Conservation (phyloP, 75 land plant genomes). For the Picea glauca region DNA sequence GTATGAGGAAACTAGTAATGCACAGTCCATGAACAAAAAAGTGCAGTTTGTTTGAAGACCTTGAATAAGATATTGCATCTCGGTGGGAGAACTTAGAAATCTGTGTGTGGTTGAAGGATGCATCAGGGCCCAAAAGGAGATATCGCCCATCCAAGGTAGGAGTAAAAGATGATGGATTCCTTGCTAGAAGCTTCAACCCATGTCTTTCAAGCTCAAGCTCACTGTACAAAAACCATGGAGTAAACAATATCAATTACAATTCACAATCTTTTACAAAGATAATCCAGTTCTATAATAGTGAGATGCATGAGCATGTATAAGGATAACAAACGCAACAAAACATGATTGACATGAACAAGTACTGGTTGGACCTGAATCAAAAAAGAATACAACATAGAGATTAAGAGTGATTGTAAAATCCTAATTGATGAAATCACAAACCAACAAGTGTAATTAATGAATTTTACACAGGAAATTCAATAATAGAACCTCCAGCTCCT, state of each 20-base stretch:
- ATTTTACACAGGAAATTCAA: background rate
- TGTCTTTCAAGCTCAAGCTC: slow-evolving; percentile 79
- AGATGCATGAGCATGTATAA: background rate
- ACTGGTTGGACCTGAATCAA: background rate
- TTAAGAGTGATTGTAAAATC: background rate
- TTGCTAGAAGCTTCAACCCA: slow-evolving; percentile 81
- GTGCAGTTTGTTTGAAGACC: slow-evolving; percentile 18
- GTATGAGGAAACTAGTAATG: background rate
- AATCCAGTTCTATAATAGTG: background rate
- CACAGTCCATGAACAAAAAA: background rate
- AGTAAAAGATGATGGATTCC: slow-evolving; percentile 89
- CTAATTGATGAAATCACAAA: background rate
- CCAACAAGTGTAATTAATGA: background rate
- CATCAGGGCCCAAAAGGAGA: slow-evolving; percentile 76
- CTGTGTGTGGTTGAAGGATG: slow-evolving; percentile 50
- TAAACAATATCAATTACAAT: background rate
- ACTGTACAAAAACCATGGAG: slow-evolving; percentile 25
- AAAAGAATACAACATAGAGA: background rate
- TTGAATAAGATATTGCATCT: slow-evolving; percentile 78
- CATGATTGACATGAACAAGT: background rate
- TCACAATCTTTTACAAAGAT: background rate
- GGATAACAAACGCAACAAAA: background rate
- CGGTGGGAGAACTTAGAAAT: slow-evolving; percentile 80
- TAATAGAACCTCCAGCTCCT: background rate
- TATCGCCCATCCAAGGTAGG: slow-evolving; percentile 80